Base-by-base conservation (phyloP, 345 rosid species). In the Iberis pinnata region DNA sequence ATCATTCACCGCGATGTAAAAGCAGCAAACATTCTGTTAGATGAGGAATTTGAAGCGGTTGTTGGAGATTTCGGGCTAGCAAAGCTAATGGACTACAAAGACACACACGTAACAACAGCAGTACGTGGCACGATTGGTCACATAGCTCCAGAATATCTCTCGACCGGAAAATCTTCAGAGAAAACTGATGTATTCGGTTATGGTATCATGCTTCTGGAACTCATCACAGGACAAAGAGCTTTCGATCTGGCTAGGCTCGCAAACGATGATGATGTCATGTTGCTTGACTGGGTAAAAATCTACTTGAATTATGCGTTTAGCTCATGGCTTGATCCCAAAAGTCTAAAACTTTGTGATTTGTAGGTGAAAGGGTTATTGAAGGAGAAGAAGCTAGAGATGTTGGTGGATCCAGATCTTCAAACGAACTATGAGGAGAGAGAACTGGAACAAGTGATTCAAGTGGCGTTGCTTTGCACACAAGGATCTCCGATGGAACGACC, bases 21-120 rank as follows among this genome's bases (percentile, higher is more conserved):
- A 75, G 98, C 98, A 50, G 98, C 98, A 16, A 90, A 90, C 66
- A 90, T 90, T 40, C 76, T 90, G 63, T 67, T 90, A 61, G 98
- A 90, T 33, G 98, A 90, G 64, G 98, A 90, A 54, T 90, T 90
- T 32, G 95, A 90, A 76, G 98, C 98, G 3, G 96, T 90, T 17
- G 98, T 90, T 37, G 98, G 98, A 50, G 98, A 90, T 71, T 90
- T 90, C 53, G 98, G 98, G 53, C 58, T 90, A 45, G 98, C 98
- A 0, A 90, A 84, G 70, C 84, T 90, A 52, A 90, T 90, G 98
- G 98, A 90, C 73, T 90, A 90, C 75, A 90, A 90, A 77, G 98
- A 90, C 43, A 90, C 98, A 16, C 96, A 90, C 64, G 98, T 87
- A 18, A 90, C 98, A 12, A 90, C 96, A 52, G 96, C 98, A 0